phyloP scores from a whole-genome alignment of 2,329 filamentous ascomycete species.

The Diaporthe sp. region DNA sequence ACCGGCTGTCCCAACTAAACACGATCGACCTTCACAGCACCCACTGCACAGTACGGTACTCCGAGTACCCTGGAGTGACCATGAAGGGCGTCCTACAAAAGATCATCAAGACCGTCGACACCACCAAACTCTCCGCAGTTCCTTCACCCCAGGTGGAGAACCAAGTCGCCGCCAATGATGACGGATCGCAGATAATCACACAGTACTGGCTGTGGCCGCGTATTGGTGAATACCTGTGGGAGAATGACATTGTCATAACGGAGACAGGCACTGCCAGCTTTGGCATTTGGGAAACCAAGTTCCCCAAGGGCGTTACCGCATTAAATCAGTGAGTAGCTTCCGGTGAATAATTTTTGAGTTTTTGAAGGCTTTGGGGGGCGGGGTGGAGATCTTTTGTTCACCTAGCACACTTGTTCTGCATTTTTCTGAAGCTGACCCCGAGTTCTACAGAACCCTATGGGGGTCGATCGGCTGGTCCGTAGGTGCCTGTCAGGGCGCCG shows the following conservation, averaged over 20 bases:
- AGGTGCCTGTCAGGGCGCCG: constrained; percentile 74
- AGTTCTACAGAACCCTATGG: constrained; percentile 70
- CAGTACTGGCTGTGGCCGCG: constrained; percentile 85
- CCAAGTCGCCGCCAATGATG: constrained; percentile 58
- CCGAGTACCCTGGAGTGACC: constrained; percentile 81
- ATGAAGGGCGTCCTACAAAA: constrained; percentile 85
- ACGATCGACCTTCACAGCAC: constrained; percentile 87
- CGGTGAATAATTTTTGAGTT: not conserved
- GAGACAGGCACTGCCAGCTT: constrained; percentile 93
- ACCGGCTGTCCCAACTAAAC: constrained; percentile 81
- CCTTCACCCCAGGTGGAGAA: constrained; percentile 69
- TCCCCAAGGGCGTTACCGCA: constrained; percentile 82
- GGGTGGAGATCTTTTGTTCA: not conserved
- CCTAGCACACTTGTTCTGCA: not conserved
- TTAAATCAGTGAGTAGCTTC: constrained; percentile 71
- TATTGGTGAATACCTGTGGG: constrained; percentile 78
- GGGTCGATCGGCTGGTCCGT: constrained; percentile 75
- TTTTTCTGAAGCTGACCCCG: not conserved
- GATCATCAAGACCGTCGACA: constrained; percentile 72
- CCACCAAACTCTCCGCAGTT: constrained; percentile 69
- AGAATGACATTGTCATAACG: constrained; percentile 84
- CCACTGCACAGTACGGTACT: constrained; percentile 80
- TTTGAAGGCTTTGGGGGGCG: too few relatives aligned
- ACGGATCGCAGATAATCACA: constrained; percentile 65
- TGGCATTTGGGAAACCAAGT: constrained; percentile 87